Percentiles rank a stretch among this genome's conserved stretches.
phyloP scores from a whole-genome alignment of 129 eudicot genomes.

The Arctium minus region DNA sequence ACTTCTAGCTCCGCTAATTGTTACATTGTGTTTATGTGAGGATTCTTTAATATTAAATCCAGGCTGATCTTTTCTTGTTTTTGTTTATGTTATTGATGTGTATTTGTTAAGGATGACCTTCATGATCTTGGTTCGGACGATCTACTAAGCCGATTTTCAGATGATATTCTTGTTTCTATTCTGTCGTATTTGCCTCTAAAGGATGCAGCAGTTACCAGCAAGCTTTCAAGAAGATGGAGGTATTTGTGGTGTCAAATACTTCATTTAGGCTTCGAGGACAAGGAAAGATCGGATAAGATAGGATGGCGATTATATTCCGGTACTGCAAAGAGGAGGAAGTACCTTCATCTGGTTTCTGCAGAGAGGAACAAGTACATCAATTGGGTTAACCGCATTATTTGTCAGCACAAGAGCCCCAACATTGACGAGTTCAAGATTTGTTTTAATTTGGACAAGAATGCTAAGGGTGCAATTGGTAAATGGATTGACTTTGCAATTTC shows the following conservation, averaged over 20 bases:
- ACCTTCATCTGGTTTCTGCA: no score
- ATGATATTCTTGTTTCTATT: conserved; percentile 37
- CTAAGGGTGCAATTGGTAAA: conserved; percentile 14
- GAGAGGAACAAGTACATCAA: conserved; percentile 27
- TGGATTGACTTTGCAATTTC: conserved; percentile 41
- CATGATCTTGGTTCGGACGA: no score
- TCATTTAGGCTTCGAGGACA: conserved; percentile 30
- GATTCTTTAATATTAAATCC: no score
- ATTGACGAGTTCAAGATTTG: conserved; percentile 25
- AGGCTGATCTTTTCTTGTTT: no score
- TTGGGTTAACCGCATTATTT: conserved; percentile 36
- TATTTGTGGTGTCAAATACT: conserved; percentile 26
- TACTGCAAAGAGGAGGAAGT: no score
- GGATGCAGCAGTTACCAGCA: conserved; percentile 39
- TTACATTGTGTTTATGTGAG: no score
- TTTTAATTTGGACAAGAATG: conserved; percentile 23
- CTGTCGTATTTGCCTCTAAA: conserved; percentile 28
- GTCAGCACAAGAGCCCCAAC: conserved; percentile 14
- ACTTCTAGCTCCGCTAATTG: no score
- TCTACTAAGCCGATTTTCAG: neutral
- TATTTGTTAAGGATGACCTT: no score
- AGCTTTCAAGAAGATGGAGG: conserved; percentile 30
- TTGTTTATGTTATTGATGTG: no score
- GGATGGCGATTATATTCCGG: no score
- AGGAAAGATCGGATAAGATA: neutral